Evolutionary conservation across 306 rosid species (phyloP).

Genomic region (Malus asiatica): DNA sequence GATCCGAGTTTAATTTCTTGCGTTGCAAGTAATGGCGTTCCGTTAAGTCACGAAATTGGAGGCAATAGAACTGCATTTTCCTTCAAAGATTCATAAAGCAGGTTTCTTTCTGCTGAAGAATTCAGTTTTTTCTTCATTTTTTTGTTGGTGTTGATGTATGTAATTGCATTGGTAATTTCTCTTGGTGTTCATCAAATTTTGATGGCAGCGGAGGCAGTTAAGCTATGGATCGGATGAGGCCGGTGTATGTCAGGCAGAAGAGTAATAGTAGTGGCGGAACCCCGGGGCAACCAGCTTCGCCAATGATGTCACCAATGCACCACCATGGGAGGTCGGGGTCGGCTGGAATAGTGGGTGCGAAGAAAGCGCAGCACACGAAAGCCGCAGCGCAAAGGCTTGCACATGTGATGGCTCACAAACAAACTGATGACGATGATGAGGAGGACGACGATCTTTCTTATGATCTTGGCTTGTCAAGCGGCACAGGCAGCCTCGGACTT

Average conservation of each 20-base stretch:
- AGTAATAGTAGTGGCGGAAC: conserved; percentile 36
- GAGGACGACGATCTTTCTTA: conserved; percentile 60
- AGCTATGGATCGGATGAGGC: conserved; percentile 55
- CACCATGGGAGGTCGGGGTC: conserved; percentile 55
- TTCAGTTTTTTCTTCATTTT: neutral
- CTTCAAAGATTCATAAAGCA: neutral
- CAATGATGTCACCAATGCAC: conserved; percentile 28
- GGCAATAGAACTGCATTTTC: neutral
- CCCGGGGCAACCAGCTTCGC: conserved; percentile 49
- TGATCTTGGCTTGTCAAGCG: conserved; percentile 34
- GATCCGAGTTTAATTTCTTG: neutral
- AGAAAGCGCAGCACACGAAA: conserved; percentile 70
- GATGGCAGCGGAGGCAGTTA: neutral
- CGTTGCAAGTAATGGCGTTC: neutral
- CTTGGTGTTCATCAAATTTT: neutral
- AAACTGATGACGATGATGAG: conserved; percentile 50
- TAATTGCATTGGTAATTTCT: neutral
- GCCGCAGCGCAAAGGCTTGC: conserved; percentile 99
- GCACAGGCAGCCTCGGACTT: conserved; percentile 64
- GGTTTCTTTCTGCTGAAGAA: neutral
- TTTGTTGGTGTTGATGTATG: neutral
- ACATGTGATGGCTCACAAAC: conserved; percentile 75
- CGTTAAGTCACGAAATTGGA: neutral
- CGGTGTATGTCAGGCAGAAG: conserved; percentile 44
- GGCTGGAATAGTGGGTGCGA: conserved; percentile 28